Evolutionary conservation across 106 monocot species (phyloP).

Genomic region (Allium sativum): DNA sequence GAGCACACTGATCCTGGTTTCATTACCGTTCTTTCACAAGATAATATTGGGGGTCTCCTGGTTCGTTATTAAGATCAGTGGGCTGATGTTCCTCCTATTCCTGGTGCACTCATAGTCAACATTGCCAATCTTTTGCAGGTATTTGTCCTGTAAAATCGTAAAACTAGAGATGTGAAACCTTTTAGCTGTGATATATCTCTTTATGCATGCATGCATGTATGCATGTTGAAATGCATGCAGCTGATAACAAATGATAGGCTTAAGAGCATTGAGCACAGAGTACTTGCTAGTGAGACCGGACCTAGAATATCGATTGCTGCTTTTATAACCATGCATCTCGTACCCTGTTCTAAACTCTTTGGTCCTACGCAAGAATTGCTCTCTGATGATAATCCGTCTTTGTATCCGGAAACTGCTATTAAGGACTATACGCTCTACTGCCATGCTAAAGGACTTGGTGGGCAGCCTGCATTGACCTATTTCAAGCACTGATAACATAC

Average conservation of each 20-base stretch:
- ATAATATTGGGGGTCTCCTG: conserved; percentile 55
- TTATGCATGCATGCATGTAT: neutral
- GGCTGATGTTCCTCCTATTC: conserved; percentile 34
- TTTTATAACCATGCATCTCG: conserved; percentile 24
- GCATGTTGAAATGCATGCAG: conserved; percentile 11
- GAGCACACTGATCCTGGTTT: conserved; percentile 48
- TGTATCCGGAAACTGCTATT: neutral
- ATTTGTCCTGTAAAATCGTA: neutral
- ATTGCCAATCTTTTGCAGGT: conserved; percentile 70
- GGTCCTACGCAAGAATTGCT: conserved; percentile 33
- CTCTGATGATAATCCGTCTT: neutral
- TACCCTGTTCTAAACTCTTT: conserved; percentile 14
- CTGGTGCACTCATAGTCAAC: conserved; percentile 52
- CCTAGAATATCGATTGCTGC: conserved; percentile 37
- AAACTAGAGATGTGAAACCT: neutral
- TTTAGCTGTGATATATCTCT: neutral
- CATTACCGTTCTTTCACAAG: conserved; percentile 62
- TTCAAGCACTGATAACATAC: neutral
- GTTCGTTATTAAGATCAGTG: conserved; percentile 30
- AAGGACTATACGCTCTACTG: neutral
- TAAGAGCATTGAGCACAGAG: conserved; percentile 47
- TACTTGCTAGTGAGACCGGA: conserved; percentile 11
- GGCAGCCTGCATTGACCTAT: neutral
- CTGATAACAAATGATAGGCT: conserved; percentile 42
- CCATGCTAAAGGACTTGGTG: neutral